Base-by-base conservation (phyloP, 768 basidiomycete species). In the Phlebiopsis flavidoalba region DNA sequence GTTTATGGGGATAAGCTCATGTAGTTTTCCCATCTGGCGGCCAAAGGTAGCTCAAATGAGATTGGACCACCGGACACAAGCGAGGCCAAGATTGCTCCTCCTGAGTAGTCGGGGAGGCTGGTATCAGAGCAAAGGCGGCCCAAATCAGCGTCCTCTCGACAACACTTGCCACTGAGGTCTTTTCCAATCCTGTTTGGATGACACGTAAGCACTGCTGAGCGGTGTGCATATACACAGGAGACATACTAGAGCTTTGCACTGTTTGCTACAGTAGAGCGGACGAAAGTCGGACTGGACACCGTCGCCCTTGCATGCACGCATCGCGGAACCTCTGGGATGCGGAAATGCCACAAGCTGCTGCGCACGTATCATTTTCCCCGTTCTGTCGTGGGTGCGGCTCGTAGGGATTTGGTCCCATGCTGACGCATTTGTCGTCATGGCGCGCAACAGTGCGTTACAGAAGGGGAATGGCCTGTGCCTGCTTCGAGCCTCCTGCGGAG, bases 191-290 rank as follows among this genome's bases (percentile, higher is more conserved):
- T n/a, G n/a, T n/a, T 45, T 24, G 33, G 8, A 54, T 24, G 5
- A 21, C 26, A n/a, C 24, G 21, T 12, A 17, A 12, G 14, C 50
- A 12, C 14, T 14, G 8, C n/a, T 12, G 22, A 24, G n/a, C 12
- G n/a, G n/a, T n/a, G n/a, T 12, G 2, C 24, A 26, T 2, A 31
- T 31, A 6, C 5, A 51, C 5, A 10, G 8, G 43, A 3, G n/a
- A 59, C 66, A 15, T 33, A 64, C 64, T 61, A 56, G 49, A 40
- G 22, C 56, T 40, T 67, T 64, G 33, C 66, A 67, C 17, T 63
- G 35, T 49, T 62, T 64, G 59, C 64, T 65, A 36, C 66, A 67
- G 26, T 67, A 67, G 21, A 53, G 56, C 10, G 64, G 66, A 57
- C 65, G 65, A n/a, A 51, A 12, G 2, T 61, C 63, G 7, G n/a